Evolutionary conservation across 1,284 basidiomycete species (phyloP).

Genomic region (Dichomitus squalens): DNA sequence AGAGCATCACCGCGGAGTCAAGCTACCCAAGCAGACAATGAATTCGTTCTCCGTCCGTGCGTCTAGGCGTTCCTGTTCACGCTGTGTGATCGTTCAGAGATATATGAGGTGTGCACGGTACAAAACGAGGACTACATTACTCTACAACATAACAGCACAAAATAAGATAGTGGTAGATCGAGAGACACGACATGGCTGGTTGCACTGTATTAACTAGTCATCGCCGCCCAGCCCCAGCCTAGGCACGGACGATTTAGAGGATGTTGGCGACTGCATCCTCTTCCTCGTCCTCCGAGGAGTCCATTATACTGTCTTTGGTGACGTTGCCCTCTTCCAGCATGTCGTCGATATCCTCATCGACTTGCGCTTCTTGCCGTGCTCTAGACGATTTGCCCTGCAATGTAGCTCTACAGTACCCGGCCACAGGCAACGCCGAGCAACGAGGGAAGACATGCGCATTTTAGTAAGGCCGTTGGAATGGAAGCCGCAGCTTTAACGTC

Average conservation of each 20-base stretch:
- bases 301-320: constrained; percentile 32
- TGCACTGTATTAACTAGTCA: no score
- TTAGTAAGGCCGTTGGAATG: neutral
- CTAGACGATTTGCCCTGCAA: constrained; percentile 1
- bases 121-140: constrained; percentile 5
- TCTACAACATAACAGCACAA: constrained; percentile 18
- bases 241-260: constrained; percentile 7
- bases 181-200: neutral
- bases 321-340: constrained; percentile 20
- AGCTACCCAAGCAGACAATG: no score
- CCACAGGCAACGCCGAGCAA: neutral
- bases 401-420: constrained; percentile 3
- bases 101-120: neutral
- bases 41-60: no score
- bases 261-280: constrained; percentile 33
- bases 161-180: constrained; percentile 10
- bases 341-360: constrained; percentile 25
- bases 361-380: constrained; percentile 15
- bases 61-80: no score
- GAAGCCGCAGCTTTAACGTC: neutral
- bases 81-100: no score
- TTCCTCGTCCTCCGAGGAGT: constrained; percentile 29
- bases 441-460: neutral
- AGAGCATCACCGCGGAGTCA: constrained; percentile 6
- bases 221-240: no score